Evolutionary conservation across 2,329 filamentous ascomycete species (phyloP).

Genomic region (Aspergillus novoparasiticus): DNA sequence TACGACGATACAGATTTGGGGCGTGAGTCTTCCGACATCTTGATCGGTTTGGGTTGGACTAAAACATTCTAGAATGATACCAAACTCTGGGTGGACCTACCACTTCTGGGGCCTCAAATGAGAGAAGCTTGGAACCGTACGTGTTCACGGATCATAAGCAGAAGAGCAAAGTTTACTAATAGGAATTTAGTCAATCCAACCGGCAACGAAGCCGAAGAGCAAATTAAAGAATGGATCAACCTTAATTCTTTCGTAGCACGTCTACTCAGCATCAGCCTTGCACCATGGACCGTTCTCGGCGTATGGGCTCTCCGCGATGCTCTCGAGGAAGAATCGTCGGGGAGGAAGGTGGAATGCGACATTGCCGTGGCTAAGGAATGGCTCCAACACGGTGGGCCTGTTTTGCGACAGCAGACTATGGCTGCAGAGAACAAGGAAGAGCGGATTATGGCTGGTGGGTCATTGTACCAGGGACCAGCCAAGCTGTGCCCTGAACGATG

Average conservation of each 20-base stretch:
- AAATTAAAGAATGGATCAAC: slow-evolving; percentile 10
- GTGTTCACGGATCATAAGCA: neutral
- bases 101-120: slow-evolving; percentile 15
- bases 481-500: slow-evolving; percentile 13
- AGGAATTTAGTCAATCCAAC: neutral
- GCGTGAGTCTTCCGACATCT: neutral
- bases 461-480: slow-evolving; percentile 11
- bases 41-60: neutral
- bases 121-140: slow-evolving; percentile 15
- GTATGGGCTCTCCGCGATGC: slow-evolving; percentile 15
- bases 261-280: slow-evolving; percentile 1
- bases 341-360: neutral
- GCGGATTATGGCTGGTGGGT: slow-evolving; percentile 6
- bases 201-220: neutral
- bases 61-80: neutral
- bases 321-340: slow-evolving; percentile 10
- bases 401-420: neutral
- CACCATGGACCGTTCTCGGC: slow-evolving; percentile 7
- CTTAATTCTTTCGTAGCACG: slow-evolving; percentile 18
- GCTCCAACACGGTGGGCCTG: slow-evolving; percentile 10
- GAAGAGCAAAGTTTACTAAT: neutral
- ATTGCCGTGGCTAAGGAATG: slow-evolving; percentile 11
- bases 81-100: slow-evolving; percentile 13
- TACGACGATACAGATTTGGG: slow-evolving; percentile 14
- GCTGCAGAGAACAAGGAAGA: slow-evolving; percentile 1